Percentiles rank a stretch among this genome's conserved stretches.
phyloP scores from a whole-genome alignment of 352 stramenopile genomes.

The Pythium coloratum region DNA sequence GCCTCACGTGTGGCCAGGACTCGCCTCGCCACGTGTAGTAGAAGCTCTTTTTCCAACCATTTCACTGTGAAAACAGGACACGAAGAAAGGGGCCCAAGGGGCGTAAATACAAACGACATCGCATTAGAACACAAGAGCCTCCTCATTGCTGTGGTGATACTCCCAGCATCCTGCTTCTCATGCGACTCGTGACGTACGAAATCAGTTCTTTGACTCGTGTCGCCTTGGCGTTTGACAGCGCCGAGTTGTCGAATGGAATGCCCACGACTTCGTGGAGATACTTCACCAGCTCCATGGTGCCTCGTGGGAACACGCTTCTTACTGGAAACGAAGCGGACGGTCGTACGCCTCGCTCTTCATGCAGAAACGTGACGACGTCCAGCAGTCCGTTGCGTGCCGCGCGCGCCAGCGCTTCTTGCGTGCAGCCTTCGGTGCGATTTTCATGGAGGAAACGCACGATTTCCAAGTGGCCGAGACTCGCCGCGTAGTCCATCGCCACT shows the following conservation, averaged over 20 bases:
- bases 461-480: neutral
- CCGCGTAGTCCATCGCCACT: neutral
- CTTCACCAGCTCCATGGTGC: neutral
- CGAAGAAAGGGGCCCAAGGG: neutral
- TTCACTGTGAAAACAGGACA: neutral
- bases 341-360: neutral
- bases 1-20: conserved; percentile 78
- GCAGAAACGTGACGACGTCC: neutral
- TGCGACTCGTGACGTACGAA: neutral
- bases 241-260: neutral
- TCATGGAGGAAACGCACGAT: neutral
- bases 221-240: neutral
- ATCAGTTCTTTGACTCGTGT: neutral
- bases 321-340: neutral
- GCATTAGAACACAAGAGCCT: neutral
- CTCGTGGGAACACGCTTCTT: neutral
- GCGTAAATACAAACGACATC: neutral
- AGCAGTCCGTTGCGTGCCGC: neutral
- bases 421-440: neutral
- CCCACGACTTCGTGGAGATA: neutral
- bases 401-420: neutral
- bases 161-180: neutral
- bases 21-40: conserved; percentile 48
- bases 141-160: neutral
- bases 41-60: neutral